phyloP scores from a whole-genome alignment of 805 yeast species.

The Sugiyamaella americana region DNA sequence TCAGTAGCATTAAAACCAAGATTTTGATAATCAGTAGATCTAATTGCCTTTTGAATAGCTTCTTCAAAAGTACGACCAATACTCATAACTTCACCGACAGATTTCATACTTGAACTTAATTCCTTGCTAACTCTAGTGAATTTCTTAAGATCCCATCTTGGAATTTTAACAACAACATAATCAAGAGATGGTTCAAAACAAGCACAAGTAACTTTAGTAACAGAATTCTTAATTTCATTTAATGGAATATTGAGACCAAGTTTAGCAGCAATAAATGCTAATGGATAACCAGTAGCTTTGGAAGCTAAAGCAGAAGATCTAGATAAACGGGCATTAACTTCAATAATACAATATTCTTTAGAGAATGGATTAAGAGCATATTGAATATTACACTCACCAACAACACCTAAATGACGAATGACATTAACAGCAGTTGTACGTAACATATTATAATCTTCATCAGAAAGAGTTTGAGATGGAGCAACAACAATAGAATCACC shows the following conservation, averaged over 20 bases:
- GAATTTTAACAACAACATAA: slow-evolving; percentile 94
- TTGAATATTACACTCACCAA: slow-evolving; percentile 98
- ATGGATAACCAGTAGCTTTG: slow-evolving; percentile 97
- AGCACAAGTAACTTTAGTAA: slow-evolving; percentile 89
- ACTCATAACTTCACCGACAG: slow-evolving; percentile 98
- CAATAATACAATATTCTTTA: slow-evolving; percentile 93
- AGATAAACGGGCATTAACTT: slow-evolving; percentile 95
- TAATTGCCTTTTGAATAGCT: slow-evolving; percentile 94
- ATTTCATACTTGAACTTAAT: slow-evolving; percentile 91
- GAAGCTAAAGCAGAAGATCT: slow-evolving; percentile 99
- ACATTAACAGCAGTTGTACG: slow-evolving; percentile 97
- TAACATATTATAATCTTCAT: slow-evolving; percentile 95
- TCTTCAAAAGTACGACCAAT: slow-evolving; percentile 97
- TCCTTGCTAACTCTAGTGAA: slow-evolving; percentile 85
- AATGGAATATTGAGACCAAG: slow-evolving; percentile 88
- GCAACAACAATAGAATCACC: slow-evolving; percentile 99
- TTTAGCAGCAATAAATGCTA: slow-evolving; percentile 97
- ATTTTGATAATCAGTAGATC: slow-evolving; percentile 94
- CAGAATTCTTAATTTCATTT: slow-evolving; percentile 86
- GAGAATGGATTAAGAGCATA: slow-evolving; percentile 92
- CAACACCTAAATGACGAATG: slow-evolving; percentile 95
- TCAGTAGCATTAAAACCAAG: slow-evolving; percentile 80
- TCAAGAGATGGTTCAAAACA: slow-evolving; percentile 97
- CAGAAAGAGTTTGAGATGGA: slow-evolving; percentile 94
- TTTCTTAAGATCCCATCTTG: slow-evolving; percentile 97